Evolutionary conservation across 345 rosid genomes (phyloP).

Genomic region (Dimocarpus longan): DNA sequence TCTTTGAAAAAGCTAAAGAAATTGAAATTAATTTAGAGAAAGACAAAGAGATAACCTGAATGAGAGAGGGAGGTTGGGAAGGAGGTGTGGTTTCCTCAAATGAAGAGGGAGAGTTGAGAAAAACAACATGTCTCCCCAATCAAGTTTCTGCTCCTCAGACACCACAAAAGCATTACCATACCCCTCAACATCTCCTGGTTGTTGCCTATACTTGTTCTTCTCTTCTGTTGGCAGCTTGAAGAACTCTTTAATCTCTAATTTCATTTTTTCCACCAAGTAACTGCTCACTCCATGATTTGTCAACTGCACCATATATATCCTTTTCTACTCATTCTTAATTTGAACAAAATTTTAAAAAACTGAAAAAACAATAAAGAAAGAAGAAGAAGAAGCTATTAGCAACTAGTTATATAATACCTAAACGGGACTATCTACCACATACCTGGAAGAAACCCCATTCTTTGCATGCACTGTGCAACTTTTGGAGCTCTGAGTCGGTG

Average conservation of each 20-base stretch:
- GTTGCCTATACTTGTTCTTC: slow-evolving; percentile 12
- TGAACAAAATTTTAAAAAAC: too few species aligned
- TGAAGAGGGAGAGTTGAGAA: neutral
- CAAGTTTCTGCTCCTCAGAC: neutral
- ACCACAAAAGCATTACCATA: neutral
- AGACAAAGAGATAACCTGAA: neutral
- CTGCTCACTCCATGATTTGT: slow-evolving; percentile 18
- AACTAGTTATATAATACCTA: too few species aligned
- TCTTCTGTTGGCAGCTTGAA: slow-evolving; percentile 20
- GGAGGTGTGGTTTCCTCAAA: slow-evolving; percentile 3
- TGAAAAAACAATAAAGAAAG: too few species aligned
- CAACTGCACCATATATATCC: slow-evolving; percentile 19
- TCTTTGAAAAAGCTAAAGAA: too few species aligned
- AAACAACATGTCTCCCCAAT: neutral
- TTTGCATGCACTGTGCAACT: slow-evolving; percentile 24
- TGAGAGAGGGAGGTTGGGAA: slow-evolving; percentile 23
- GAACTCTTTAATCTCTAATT: slow-evolving; percentile 7
- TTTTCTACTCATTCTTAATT: neutral
- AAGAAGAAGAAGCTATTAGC: too few species aligned
- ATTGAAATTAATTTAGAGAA: too few species aligned
- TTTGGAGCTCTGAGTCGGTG: slow-evolving; percentile 17
- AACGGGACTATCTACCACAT: neutral
- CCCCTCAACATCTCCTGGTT: neutral
- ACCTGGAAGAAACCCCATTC: slow-evolving; percentile 35
- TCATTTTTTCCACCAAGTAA: slow-evolving; percentile 9